Base-by-base conservation (phyloP, 2,329 filamentous ascomycete genomes). In the Aschersonia sp. region DNA sequence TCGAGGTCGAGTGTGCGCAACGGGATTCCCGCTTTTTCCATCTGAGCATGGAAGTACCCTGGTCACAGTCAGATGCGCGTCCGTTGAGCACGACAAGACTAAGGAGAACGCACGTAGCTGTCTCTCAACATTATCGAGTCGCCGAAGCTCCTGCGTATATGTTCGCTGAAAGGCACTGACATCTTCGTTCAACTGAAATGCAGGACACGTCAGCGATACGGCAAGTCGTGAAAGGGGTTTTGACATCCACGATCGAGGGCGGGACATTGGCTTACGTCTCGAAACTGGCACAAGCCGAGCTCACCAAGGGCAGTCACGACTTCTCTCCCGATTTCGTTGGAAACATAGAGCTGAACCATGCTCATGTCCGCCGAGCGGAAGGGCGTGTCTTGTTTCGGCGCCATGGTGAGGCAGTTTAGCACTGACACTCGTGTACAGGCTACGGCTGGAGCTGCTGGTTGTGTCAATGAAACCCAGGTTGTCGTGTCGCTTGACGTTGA, bases 341-440 rank as follows among this genome's bases (percentile, higher is more conserved):
- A 87, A 61, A 98, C 94, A 71, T 97, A 98, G 62, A 98, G 84
- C 81, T 98, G 92, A 62, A 94, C 94, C 83, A 98, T 84, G 77
- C 88, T 96, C 92, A 98, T 98, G 69, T 96, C 87, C 86, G 88
- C 87, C 65, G 92, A 98, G 78, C 94, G 90, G 82, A 98, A 97
- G 74, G 96, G 86, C 68, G 89, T 95, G 72, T 97, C 88, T 71
- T 87, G 71, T 65, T 72, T 69, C 56, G 75, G 72, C 67, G 78
- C 78, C 80, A 83, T 84, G 59, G 53, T 53, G 60, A 22, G 59
- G 56, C 60, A 52, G 48, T 50, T 51, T 49, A 54, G 54, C 60
- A 57, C 61, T 62, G 55, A 54, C 54, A 58, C 58, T 54, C 56
- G 56, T 52, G 50, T 55, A 47, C 50, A 57, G 51, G 52, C 54